Evolutionary conservation across 768 basidiomycete species (phyloP).

Genomic region (Pholiota conissans): DNA sequence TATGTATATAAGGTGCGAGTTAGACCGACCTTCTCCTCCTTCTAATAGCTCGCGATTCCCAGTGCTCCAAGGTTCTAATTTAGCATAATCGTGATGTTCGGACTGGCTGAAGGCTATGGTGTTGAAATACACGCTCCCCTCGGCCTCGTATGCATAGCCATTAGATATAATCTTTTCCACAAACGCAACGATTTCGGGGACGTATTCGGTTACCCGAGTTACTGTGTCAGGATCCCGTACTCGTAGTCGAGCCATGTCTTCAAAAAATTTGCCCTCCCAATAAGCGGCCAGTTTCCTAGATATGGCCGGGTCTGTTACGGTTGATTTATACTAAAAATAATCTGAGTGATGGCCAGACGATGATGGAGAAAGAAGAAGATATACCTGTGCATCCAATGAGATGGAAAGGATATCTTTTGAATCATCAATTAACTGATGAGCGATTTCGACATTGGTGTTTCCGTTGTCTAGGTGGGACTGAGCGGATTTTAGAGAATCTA

Average conservation of each 20-base stretch:
- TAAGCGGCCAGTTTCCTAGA: constrained; percentile 79
- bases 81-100: constrained; percentile 83
- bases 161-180: constrained; percentile 84
- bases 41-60: constrained; percentile 88
- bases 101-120: constrained; percentile 78
- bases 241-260: constrained; percentile 87
- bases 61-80: constrained; percentile 95
- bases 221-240: constrained; percentile 88
- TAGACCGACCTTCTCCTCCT: constrained; percentile 80
- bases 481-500: constrained; percentile 54
- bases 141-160: constrained; percentile 70
- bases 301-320: constrained; percentile 84
- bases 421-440: constrained; percentile 64
- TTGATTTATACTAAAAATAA: constrained; percentile 61
- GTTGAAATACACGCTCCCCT: constrained; percentile 92
- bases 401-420: constrained; percentile 77
- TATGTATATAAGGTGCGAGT: background rate
- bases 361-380: constrained; percentile 9
- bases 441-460: constrained; percentile 39
- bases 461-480: constrained; percentile 41
- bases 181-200: constrained; percentile 91
- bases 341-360: background rate
- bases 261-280: constrained; percentile 91
- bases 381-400: constrained; percentile 74
- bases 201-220: constrained; percentile 95